These are phyloP conservation scores for Nothomitra cinnamomea DNA, from an alignment of 2,329 filamentous ascomycete species.

Conservation along the genomic window DNA sequence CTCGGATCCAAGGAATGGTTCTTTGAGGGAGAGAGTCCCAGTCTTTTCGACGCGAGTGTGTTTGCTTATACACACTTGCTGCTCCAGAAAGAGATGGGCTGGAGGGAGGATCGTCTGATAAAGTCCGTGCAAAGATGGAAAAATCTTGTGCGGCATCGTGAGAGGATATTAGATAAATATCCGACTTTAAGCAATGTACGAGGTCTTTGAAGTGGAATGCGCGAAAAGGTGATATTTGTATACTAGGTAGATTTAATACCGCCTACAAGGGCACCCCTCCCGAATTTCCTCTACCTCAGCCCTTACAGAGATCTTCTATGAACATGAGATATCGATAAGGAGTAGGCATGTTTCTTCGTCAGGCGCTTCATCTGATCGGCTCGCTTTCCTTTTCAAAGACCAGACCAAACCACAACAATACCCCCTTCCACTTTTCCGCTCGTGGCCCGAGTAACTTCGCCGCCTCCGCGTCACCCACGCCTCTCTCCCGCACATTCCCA, in stretches of 20 bases:
- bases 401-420: conserved; percentile 16
- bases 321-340: no score
- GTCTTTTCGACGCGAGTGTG: conserved; percentile 70
- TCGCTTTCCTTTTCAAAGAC: background rate
- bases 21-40: conserved; percentile 39
- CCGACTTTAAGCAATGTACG: background rate
- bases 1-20: conserved; percentile 44
- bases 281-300: no score
- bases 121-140: conserved; percentile 1
- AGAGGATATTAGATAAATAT: conserved; percentile 3
- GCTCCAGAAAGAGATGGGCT: conserved; percentile 40
- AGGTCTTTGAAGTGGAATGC: background rate
- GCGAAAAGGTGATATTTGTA: background rate
- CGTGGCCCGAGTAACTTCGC: background rate
- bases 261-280: background rate
- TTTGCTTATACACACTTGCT: conserved; percentile 82
- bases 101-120: conserved; percentile 3
- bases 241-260: background rate
- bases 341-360: background rate
- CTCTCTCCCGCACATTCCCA: conserved; percentile 20
- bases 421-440: background rate
- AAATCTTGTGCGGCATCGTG: conserved; percentile 6
- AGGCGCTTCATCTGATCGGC: background rate
- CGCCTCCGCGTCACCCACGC: conserved; percentile 14
- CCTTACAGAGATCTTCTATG: background rate